Base-by-base conservation (phyloP, 768 basidiomycete genomes). In the Clavaria fumosa region DNA sequence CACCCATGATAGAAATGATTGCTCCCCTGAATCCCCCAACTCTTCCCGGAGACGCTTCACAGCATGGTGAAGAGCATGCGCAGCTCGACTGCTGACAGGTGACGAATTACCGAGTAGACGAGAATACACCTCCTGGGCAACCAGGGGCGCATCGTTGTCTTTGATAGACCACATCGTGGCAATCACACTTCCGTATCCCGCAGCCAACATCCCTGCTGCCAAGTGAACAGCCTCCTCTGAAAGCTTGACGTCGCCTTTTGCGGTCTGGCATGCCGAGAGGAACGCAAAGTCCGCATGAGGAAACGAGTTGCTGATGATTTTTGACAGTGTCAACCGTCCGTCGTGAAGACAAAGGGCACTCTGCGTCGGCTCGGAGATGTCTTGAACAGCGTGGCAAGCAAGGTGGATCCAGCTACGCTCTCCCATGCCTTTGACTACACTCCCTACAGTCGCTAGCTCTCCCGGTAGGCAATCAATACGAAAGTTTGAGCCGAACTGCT, bases 241-340 rank as follows among this genome's bases (percentile, higher is more conserved):
- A 19, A 52, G 42, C 1, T 43, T 38, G 1, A 45, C 32, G 19
- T 54, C 50, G 1, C 63, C 60, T 23, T 43, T 53, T 0, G 61
- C 62, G 4, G 59, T 67, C 38, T 69, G 53, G 39, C 66, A 69
- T 0, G 67, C 66, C 4, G 66, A 65, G 1, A 69, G 54, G 46
- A 66, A 63, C 0, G 58, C 67, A 27, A 68, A 48, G 28, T 52
- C 46, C 15, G 54, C 47, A 40, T 41, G 11, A 5, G 49, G 47
- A 38, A 58, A 34, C 34, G 45, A 24, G 3, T 43, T 42, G 39
- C 23, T 39, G 23, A 56, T 43, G n/a, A 59, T 43, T 14, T 35
- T 38, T 33, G 51, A 23, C 10, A 56, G 19, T 28, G 46, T 45
- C 22, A 53, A 40, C n/a, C 41, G 45, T 7, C 46, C 43, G 23